Evolutionary conservation across 305 asterid genomes (phyloP).

Genomic region (Ilex paraguariensis): DNA sequence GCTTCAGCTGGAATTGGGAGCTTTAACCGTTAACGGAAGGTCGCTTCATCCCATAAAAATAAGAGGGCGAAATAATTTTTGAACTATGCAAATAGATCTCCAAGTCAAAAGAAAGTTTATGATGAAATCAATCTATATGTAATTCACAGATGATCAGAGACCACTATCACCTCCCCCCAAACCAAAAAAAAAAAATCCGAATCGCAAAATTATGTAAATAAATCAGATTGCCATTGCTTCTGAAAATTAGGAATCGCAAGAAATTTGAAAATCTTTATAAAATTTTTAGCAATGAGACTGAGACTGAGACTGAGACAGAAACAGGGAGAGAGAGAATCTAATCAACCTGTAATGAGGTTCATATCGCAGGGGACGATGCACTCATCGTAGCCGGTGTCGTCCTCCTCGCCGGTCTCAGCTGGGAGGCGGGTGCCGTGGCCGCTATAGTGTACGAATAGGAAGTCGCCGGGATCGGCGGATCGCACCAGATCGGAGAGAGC

Average conservation of each 20-base stretch:
- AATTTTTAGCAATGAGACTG: not conserved
- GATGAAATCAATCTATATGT: no score
- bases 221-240: not conserved
- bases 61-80: no score
- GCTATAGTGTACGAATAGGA: conserved; percentile 80
- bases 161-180: no score
- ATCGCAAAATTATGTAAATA: not conserved
- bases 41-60: no score
- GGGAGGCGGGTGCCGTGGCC: conserved; percentile 95
- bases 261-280: not conserved
- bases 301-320: not conserved
- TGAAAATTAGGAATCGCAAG: not conserved
- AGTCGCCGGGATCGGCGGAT: conserved; percentile 59
- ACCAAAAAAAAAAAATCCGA: not conserved
- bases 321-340: not conserved
- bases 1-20: no score
- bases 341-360: conserved; percentile 80
- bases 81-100: no score
- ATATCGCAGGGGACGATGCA: conserved; percentile 85
- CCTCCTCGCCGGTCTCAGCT: conserved; percentile 93
- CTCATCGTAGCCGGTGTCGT: conserved; percentile 88
- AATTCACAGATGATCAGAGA: no score
- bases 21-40: no score
- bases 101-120: no score
- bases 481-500: conserved; percentile 62